These are phyloP conservation scores for Thamnidium elegans DNA, from an alignment of 192 early-diverging fungal species.

Conservation along the genomic window DNA sequence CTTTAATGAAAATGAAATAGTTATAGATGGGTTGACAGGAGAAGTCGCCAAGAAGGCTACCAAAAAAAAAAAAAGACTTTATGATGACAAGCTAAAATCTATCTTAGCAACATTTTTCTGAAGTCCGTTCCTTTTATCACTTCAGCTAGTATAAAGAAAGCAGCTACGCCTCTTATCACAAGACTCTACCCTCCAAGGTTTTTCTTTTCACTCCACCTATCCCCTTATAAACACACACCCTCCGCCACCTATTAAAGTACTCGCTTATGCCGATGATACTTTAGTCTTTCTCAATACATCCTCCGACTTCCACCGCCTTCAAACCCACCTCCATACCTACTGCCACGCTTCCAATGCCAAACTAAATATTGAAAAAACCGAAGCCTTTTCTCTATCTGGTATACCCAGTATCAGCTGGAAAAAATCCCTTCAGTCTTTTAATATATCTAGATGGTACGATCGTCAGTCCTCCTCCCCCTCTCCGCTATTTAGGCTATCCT, in stretches of 20 bases:
- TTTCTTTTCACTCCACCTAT: not conserved
- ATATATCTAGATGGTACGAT: not conserved
- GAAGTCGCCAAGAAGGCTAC: no score
- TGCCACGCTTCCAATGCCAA: not conserved
- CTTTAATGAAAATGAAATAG: no score
- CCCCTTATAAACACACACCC: not conserved
- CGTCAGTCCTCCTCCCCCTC: not conserved
- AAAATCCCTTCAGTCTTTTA: not conserved
- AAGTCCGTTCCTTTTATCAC: no score
- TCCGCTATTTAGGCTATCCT: not conserved
- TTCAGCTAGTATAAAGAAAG: no score
- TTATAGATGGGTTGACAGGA: no score
- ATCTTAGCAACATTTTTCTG: no score
- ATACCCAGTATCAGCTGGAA: not conserved
- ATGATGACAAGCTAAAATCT: no score
- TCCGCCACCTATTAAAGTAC: not conserved
- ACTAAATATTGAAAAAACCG: not conserved
- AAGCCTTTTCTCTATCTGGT: constrained; percentile 2
- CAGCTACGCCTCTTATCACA: constrained; percentile 7
- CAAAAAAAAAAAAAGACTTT: no score
- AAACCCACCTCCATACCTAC: not conserved
- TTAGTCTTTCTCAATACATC: not conserved
- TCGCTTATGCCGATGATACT: not conserved
- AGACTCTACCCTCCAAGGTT: not conserved
- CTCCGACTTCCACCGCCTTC: not conserved